phyloP scores from a whole-genome alignment of 768 basidiomycete species.

The Suillus weaverae region DNA sequence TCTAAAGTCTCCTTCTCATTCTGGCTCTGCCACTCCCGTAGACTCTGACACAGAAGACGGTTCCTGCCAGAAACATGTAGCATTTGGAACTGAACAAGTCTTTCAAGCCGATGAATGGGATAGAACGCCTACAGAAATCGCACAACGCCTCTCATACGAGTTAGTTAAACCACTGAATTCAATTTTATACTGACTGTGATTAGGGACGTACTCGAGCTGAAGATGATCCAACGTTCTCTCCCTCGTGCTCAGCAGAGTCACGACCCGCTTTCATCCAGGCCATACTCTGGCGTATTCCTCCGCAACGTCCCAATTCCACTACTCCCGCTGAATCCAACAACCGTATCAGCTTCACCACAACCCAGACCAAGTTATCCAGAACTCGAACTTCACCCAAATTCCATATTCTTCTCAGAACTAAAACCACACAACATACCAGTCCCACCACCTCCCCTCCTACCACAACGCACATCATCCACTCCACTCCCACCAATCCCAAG shows the following conservation, averaged over 20 bases:
- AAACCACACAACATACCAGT: conserved; percentile 15
- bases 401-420: conserved; percentile 2
- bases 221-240: conserved; percentile 64
- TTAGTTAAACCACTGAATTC: conserved; percentile 38
- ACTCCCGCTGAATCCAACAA: conserved; percentile 49
- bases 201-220: conserved; percentile 50
- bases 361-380: not conserved
- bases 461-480: not conserved
- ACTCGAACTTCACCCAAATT: conserved; percentile 3
- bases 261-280: conserved; percentile 42
- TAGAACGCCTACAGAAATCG: conserved; percentile 67
- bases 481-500: not conserved
- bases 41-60: conserved; percentile 1
- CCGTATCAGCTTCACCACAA: not conserved
- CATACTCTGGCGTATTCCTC: conserved; percentile 42
- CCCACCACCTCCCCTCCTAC: conserved; percentile 13
- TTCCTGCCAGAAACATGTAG: conserved; percentile 51
- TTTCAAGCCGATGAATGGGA: conserved; percentile 79
- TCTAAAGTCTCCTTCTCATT: conserved; percentile 18
- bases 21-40: conserved; percentile 9
- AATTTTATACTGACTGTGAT: not conserved
- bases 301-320: conserved; percentile 62
- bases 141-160: conserved; percentile 64
- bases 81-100: conserved; percentile 62
- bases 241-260: conserved; percentile 55